Evolutionary conservation across 1,139 yeast genomes (phyloP).

Genomic region (Pichia norvegensis): DNA sequence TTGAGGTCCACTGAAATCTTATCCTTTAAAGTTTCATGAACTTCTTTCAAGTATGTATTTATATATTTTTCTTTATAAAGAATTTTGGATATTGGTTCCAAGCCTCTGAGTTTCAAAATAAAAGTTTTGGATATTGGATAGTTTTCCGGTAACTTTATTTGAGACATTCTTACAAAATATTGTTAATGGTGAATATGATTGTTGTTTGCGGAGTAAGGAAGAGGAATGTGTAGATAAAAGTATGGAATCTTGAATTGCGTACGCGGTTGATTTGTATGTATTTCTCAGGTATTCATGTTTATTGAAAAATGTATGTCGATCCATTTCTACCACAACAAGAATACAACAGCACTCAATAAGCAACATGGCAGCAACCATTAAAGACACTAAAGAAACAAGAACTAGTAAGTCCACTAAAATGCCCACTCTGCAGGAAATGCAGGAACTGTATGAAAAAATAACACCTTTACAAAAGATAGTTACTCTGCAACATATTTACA

Average conservation of each 20-base stretch:
- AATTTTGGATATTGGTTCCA: slow-evolving; percentile 6
- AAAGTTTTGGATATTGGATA: slow-evolving; percentile 17
- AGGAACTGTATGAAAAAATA: slow-evolving; percentile 23
- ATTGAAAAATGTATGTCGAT: too few relatives aligned
- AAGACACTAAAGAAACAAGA: neutral
- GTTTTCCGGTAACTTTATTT: slow-evolving; percentile 17
- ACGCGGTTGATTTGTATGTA: too few relatives aligned
- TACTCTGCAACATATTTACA: slow-evolving; percentile 29
- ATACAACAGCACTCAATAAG: too few relatives aligned
- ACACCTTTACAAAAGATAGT: slow-evolving; percentile 29
- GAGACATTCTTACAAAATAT: slow-evolving; percentile 1
- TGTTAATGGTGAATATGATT: too few relatives aligned
- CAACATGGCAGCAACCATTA: neutral
- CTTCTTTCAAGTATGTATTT: slow-evolving; percentile 5
- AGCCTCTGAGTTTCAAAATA: slow-evolving; percentile 10
- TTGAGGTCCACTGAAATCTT: slow-evolving; percentile 15
- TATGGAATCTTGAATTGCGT: too few relatives aligned
- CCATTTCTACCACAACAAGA: too few relatives aligned
- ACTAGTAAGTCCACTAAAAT: slow-evolving; percentile 11
- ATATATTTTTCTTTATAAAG: slow-evolving; percentile 8
- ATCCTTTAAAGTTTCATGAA: slow-evolving; percentile 12
- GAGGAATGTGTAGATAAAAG: too few relatives aligned
- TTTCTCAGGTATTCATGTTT: too few relatives aligned
- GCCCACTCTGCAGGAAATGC: slow-evolving; percentile 25
- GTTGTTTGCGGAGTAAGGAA: too few relatives aligned